Conservation (phyloP, 2,329 filamentous ascomycete species). For the Aspergillus sp. region DNA sequence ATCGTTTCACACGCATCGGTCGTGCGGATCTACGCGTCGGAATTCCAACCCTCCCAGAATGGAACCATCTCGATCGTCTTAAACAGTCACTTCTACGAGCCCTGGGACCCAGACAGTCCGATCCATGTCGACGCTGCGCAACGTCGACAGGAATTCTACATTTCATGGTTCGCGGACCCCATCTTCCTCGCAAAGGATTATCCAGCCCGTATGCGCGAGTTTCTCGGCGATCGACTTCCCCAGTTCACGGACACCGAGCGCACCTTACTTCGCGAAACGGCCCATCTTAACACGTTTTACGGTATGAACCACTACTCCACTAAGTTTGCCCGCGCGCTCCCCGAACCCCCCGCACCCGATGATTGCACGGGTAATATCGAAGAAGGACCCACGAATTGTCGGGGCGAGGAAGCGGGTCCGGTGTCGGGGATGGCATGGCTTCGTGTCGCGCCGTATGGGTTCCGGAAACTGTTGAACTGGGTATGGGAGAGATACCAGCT, state of each 20-base stretch:
- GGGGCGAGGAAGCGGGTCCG: constrained; percentile 1
- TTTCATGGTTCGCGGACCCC: constrained; percentile 42
- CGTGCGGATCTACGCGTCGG: neutral
- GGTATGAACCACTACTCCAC: constrained; percentile 19
- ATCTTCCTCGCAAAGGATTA: constrained; percentile 43
- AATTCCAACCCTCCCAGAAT: neutral
- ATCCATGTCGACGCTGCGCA: constrained; percentile 19
- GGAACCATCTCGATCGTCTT: constrained; percentile 4
- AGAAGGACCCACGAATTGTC: constrained; percentile 4
- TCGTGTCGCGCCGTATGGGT: constrained; percentile 2
- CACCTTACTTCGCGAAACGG: neutral
- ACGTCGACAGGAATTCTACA: constrained; percentile 22
- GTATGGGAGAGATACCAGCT: constrained; percentile 3
- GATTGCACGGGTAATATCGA: constrained; percentile 13
- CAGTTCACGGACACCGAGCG: neutral
- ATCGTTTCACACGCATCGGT: constrained; percentile 5
- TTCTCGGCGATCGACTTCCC: constrained; percentile 7
- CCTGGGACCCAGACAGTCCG: constrained; percentile 18
- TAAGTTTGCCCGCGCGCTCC: constrained; percentile 5
- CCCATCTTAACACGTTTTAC: constrained; percentile 9
- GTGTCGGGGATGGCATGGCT: constrained; percentile 12
- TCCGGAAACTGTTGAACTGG: constrained; percentile 9
- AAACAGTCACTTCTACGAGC: constrained; percentile 31
- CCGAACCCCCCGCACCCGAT: constrained; percentile 2
- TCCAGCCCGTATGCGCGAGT: constrained; percentile 24